Base-by-base conservation (phyloP, 495 filamentous ascomycete genomes). In the Aspergillus panamensis region DNA sequence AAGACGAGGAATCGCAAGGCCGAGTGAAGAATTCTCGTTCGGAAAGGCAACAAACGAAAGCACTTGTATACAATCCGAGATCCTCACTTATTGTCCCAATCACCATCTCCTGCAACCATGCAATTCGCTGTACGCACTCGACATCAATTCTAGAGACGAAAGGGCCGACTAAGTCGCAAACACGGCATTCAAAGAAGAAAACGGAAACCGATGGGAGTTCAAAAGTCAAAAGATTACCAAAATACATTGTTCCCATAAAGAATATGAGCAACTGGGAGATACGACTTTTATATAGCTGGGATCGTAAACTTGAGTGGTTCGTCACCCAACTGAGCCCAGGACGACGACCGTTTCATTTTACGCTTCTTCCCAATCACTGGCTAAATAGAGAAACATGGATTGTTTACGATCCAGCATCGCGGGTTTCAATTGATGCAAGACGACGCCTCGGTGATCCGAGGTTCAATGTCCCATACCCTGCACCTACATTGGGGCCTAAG, bases 331-430 rank as follows among this genome's bases (percentile, higher is more conserved):
- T 70, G 13, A 72, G 61, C 6, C 73, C 76, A 3, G 76, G 76
- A 8, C 64, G 69, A 53, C 74, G 69, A 51, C 70, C 74, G 5
- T 79, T 70, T 51, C 74, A 77, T 48, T 77, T 79, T 51, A 59
- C 73, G 12, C 53, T 72, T 19, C 70, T 79, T 35, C 66, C 74
- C 25, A 77, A 76, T 33, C 75, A 77, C 54, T 79, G 74, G 74
- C 33, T 77, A 25, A 79, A 77, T 44, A 63, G 55, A 40, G 65
- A 69, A 29, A 75, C 73, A 6, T 75, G 73, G 74, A 42, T 76
- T 21, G 73, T 79, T 19, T 68, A 66, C 52, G 72, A 76, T 47
- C 72, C 73, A 7, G 51, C 68, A 25, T 76, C 72, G 20, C 66
- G 76, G 42, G 65, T 74, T n/a, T 49, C 70, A 6, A 63, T 57